These are phyloP conservation scores for Rhamnella rubrinervis DNA, from an alignment of 331 rosid species.

Conservation along the genomic window DNA sequence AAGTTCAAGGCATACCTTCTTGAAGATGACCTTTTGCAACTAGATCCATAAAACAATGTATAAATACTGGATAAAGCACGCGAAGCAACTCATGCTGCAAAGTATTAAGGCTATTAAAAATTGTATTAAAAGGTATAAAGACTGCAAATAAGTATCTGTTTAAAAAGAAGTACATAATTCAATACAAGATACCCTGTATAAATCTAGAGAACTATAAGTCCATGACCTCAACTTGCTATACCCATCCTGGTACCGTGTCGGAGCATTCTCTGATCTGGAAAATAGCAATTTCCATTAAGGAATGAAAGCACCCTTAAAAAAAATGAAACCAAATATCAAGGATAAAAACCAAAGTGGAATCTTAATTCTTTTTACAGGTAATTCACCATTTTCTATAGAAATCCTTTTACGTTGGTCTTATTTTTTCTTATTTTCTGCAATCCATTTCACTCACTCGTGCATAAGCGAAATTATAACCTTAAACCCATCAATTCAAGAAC, in stretches of 20 bases:
- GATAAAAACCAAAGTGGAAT: neutral
- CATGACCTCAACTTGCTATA: slow-evolving; percentile 73
- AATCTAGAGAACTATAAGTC: slow-evolving; percentile 70
- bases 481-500: no score
- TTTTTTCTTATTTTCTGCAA: neutral
- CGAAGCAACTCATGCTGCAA: slow-evolving; percentile 90
- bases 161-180: neutral
- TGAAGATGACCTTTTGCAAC: slow-evolving; percentile 82
- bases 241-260: slow-evolving; percentile 69
- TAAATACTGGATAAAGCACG: slow-evolving; percentile 85
- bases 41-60: slow-evolving; percentile 86
- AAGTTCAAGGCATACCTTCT: slow-evolving; percentile 47
- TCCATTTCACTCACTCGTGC: no score
- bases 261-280: slow-evolving; percentile 60
- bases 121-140: neutral
- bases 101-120: neutral
- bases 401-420: neutral
- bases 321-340: neutral
- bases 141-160: slow-evolving; percentile 6
- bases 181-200: slow-evolving; percentile 53
- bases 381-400: neutral
- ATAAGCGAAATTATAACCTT: no score
- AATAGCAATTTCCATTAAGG: slow-evolving; percentile 3
- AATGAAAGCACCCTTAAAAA: neutral
- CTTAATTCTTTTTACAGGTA: neutral